Conservation (phyloP, 2,329 filamentous ascomycete genomes). For the Metarhizium rileyi region DNA sequence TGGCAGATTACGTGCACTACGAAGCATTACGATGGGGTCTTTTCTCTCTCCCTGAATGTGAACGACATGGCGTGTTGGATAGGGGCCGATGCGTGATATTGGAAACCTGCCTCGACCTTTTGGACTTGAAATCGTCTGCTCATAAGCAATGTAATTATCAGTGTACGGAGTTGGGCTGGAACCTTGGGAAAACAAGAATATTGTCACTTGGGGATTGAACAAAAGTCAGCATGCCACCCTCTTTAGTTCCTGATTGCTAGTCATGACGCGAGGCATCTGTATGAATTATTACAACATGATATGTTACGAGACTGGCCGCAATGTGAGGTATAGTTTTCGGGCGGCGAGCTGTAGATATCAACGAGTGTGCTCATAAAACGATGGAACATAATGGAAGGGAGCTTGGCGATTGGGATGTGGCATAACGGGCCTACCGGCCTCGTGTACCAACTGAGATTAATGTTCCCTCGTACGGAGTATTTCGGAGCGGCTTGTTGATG, state of each 20-base stretch:
- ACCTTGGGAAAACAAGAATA: background rate
- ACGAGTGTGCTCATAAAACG: too few species aligned
- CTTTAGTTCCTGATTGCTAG: conserved; percentile 1
- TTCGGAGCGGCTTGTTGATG: too few species aligned
- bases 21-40: background rate
- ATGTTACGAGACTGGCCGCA: background rate
- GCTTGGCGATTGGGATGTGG: too few species aligned
- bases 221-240: background rate
- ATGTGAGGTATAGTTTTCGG: background rate
- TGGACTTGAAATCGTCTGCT: background rate
- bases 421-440: too few species aligned
- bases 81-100: background rate
- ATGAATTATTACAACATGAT: conserved; percentile 3
- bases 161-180: background rate
- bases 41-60: background rate
- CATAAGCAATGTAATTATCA: background rate
- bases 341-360: background rate
- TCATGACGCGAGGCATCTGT: conserved; percentile 2
- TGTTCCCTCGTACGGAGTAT: too few species aligned
- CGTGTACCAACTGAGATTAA: too few species aligned
- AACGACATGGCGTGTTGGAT: background rate
- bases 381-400: too few species aligned
- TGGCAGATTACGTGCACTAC: background rate
- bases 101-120: background rate
- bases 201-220: background rate